Percentiles rank a stretch among this genome's conserved stretches.
Conservation (phyloP, 169 alveolate species). For the Hammondia hammondi region DNA sequence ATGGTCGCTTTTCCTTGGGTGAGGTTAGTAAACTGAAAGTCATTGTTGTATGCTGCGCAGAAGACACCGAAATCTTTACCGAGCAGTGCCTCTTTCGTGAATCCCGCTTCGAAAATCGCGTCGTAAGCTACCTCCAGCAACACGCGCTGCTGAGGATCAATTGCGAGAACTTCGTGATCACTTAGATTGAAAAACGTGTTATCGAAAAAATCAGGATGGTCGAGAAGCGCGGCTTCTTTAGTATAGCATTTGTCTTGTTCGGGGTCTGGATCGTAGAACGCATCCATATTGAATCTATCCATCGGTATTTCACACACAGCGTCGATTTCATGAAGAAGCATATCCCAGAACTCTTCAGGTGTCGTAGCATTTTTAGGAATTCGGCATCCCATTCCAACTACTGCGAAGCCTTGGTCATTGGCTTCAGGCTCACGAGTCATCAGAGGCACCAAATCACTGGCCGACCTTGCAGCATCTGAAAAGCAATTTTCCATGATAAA, state of each 20-base stretch:
- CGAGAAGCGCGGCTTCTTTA: slow-evolving; percentile 73
- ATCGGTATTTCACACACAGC: slow-evolving; percentile 60
- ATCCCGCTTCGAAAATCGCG: slow-evolving; percentile 55
- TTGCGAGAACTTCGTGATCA: slow-evolving; percentile 67
- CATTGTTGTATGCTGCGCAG: slow-evolving; percentile 73
- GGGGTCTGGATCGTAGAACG: slow-evolving; percentile 61
- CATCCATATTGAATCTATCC: slow-evolving; percentile 58
- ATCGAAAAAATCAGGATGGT: slow-evolving; percentile 71
- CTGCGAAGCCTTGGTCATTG: slow-evolving; percentile 41
- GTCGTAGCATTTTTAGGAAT: slow-evolving; percentile 53
- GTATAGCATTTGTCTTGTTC: slow-evolving; percentile 54
- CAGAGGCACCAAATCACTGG: too few species aligned
- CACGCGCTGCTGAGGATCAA: slow-evolving; percentile 82
- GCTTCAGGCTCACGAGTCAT: background rate
- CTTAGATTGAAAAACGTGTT: slow-evolving; percentile 70
- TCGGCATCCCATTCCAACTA: slow-evolving; percentile 65
- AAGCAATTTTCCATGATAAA: slow-evolving; percentile 19
- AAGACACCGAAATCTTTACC: slow-evolving; percentile 73
- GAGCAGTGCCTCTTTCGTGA: slow-evolving; percentile 11
- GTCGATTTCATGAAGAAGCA: slow-evolving; percentile 56
- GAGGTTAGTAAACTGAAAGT: slow-evolving; percentile 63
- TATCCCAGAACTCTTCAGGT: slow-evolving; percentile 58
- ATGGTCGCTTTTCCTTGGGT: slow-evolving; percentile 54
- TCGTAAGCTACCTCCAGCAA: slow-evolving; percentile 73
- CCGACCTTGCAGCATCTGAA: background rate